Conservation (phyloP, 164 flowering plant species). For the Vitis cinerea region DNA sequence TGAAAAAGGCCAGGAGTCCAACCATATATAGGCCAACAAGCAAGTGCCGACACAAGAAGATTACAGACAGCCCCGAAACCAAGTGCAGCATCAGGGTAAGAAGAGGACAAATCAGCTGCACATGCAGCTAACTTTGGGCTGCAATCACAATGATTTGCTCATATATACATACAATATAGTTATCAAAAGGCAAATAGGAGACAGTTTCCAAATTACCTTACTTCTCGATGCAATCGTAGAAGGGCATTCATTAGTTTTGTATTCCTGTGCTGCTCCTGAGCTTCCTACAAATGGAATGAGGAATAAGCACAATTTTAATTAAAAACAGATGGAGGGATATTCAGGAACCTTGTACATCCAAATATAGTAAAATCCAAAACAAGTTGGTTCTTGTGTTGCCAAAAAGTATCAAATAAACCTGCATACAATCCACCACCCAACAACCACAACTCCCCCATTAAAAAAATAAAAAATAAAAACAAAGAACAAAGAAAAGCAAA, state of each 20-base stretch:
- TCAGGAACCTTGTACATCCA: no score
- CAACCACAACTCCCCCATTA: no score
- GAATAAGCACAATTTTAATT: conserved; percentile 1
- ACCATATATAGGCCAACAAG: conserved; percentile 87
- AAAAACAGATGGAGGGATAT: no score
- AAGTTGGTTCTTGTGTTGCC: no score
- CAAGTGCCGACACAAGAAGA: conserved; percentile 85
- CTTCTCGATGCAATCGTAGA: conserved; percentile 81
- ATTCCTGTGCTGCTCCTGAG: conserved; percentile 86
- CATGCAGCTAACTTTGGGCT: conserved; percentile 94
- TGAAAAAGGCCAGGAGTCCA: conserved; percentile 92
- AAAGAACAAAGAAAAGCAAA: no score
- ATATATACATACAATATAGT: conserved; percentile 1
- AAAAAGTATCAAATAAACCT: no score
- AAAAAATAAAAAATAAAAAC: no score
- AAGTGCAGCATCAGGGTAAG: conserved; percentile 78
- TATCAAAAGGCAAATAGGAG: background rate
- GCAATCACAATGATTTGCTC: conserved; percentile 28
- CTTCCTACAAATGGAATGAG: conserved; percentile 43
- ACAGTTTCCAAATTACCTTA: conserved; percentile 54
- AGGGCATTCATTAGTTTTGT: conserved; percentile 85
- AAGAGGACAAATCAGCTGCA: conserved; percentile 67
- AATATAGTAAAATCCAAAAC: no score
- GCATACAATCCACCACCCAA: no score
- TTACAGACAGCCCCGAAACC: conserved; percentile 85